phyloP scores from a whole-genome alignment of 2,329 filamentous ascomycete species.

The Colletotrichum viniferum region DNA sequence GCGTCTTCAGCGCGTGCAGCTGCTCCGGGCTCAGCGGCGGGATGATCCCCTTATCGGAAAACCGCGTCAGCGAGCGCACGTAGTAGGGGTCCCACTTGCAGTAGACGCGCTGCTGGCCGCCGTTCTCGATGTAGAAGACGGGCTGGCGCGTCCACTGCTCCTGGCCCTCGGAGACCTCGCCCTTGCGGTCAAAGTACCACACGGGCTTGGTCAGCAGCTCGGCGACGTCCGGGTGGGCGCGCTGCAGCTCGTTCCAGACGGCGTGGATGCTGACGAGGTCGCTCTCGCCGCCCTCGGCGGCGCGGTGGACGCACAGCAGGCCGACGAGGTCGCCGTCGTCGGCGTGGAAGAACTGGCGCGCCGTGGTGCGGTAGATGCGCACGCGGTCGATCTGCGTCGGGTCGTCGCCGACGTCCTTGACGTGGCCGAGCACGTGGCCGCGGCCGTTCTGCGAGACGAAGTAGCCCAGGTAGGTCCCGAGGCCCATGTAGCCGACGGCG shows the following conservation, averaged over 20 bases:
- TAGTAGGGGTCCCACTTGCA: constrained; percentile 94
- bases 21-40: constrained; percentile 75
- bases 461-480: constrained; percentile 85
- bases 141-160: constrained; percentile 75
- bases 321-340: constrained; percentile 86
- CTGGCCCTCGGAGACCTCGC: constrained; percentile 76
- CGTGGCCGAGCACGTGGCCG: constrained; percentile 86
- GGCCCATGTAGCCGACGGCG: constrained; percentile 88
- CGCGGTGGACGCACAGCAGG: constrained; percentile 78
- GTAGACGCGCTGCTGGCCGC: constrained; percentile 70
- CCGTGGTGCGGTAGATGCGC: constrained; percentile 88
- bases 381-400: constrained; percentile 82
- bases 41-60: constrained; percentile 74
- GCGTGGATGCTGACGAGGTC: constrained; percentile 80
- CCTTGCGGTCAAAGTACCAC: constrained; percentile 94
- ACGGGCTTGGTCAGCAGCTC: constrained; percentile 76
- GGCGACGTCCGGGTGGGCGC: constrained; percentile 78
- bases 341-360: constrained; percentile 83
- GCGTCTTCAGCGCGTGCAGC: constrained; percentile 67
- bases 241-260: constrained; percentile 81
- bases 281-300: constrained; percentile 81
- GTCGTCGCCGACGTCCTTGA: constrained; percentile 88
- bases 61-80: constrained; percentile 75
- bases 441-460: constrained; percentile 86
- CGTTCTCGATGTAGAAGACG: constrained; percentile 79